Conservation (phyloP, 768 basidiomycete species). For the Collybia sordida region DNA sequence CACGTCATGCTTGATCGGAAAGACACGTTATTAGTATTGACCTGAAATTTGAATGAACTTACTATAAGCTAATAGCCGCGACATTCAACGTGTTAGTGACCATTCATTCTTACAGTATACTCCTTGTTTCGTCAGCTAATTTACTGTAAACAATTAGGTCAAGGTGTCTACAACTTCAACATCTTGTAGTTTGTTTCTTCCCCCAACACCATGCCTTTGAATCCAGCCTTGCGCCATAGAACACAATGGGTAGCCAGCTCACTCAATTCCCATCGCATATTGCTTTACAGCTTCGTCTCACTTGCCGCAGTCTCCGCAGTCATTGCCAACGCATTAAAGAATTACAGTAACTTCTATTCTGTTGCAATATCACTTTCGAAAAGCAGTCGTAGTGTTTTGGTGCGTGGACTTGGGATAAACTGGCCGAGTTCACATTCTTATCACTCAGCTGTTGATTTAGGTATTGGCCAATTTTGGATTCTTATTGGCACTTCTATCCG, state of each 20-base stretch:
- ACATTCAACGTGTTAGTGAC: too few relatives aligned
- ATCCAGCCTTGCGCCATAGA: constrained; percentile 49
- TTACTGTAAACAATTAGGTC: too few relatives aligned
- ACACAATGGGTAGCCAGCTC: constrained; percentile 48
- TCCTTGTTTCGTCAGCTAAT: too few relatives aligned
- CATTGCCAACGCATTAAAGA: constrained; percentile 76
- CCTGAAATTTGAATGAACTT: too few relatives aligned
- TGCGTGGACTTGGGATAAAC: constrained; percentile 32
- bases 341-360: constrained; percentile 91
- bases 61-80: too few relatives aligned
- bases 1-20: neutral
- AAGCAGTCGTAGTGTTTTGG: constrained; percentile 91
- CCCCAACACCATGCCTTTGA: constrained; percentile 43
- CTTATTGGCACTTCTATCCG: constrained; percentile 71
- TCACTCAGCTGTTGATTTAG: constrained; percentile 36
- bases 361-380: constrained; percentile 91
- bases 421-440: neutral
- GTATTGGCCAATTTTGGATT: constrained; percentile 89
- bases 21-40: constrained; percentile 1
- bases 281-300: constrained; percentile 70
- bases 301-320: constrained; percentile 68
- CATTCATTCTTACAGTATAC: too few relatives aligned
- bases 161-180: too few relatives aligned
- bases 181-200: neutral
- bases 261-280: constrained; percentile 60